Base-by-base conservation (phyloP, 225 moss, liverwort and hornwort genomes). In the Neckera pumila region DNA sequence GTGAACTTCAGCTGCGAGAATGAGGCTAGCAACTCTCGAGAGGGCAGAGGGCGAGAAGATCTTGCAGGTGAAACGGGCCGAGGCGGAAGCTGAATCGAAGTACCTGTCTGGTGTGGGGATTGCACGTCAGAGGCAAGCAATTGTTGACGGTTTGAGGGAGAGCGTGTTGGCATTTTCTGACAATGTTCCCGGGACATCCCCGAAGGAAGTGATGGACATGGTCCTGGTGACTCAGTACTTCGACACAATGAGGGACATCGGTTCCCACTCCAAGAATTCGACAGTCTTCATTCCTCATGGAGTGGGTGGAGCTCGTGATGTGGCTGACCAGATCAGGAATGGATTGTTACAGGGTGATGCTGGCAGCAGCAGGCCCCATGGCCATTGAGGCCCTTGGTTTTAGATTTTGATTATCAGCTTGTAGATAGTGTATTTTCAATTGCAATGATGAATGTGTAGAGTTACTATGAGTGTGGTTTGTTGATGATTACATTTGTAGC, bases 151-250 rank as follows among this genome's bases (percentile, higher is more conserved):
- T 43, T 83, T 97, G 91, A 94, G 96, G 91, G 97, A 97, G 87
- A 97, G 97, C 70, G 97, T 97, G 49, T 82, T 97, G 87, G 95
- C 95, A 20, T 97, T 97, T 45, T 95, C 97, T 34, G 93, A 96
- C 89, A 96, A 97, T 69, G 97, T 97, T 58, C 97, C 96, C 38
- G 97, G 97, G 60, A 97, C 97, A 14, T 91, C 95, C 12, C 91
- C 97, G 17, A 97, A 91, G 88, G 97, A 97, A 88, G 97, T 97
- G 47, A 94, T 97, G 90, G 97, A 97, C 79, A 95, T 97, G 97
- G 96, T 97, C 49, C 87, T 97, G 64, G 88, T 97, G 31, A 97
- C 97, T 12, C 97, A 97, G 88, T 97, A 97, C 88, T 97, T 97
- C 84, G 97, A 97, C 88, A 97, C 97, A 7, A 95, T 97, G 97